These are phyloP conservation scores for Leccinum boreale DNA, from an alignment of 768 basidiomycete species.

Conservation along the genomic window DNA sequence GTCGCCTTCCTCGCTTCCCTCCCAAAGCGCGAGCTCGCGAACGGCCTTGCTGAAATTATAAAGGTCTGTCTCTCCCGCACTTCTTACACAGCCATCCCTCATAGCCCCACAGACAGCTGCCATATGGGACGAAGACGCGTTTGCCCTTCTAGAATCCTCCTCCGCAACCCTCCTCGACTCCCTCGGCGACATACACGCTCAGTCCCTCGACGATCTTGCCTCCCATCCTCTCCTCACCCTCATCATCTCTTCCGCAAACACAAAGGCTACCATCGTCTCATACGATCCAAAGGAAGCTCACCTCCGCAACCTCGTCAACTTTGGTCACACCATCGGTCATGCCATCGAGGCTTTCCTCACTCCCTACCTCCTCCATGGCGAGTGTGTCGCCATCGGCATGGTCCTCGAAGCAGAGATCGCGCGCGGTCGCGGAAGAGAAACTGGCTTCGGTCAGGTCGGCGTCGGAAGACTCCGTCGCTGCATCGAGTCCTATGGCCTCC, in stretches of 20 bases:
- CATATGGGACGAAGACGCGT: conserved; percentile 95
- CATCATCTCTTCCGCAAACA: conserved; percentile 89
- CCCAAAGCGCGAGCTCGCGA: conserved; percentile 90
- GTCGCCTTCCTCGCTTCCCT: conserved; percentile 93
- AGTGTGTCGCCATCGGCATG: conserved; percentile 95
- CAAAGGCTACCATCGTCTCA: conserved; percentile 96
- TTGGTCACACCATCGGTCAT: conserved; percentile 97
- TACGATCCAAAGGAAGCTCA: conserved; percentile 96
- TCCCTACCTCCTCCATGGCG: conserved; percentile 91
- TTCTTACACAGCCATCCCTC: background rate
- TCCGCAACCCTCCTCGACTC: conserved; percentile 84
- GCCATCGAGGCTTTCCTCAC: conserved; percentile 97
- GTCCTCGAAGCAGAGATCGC: conserved; percentile 95
- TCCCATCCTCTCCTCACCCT: conserved; percentile 88
- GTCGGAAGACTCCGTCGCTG: conserved; percentile 87
- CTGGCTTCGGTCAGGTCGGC: conserved; percentile 80
- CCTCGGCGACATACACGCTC: conserved; percentile 56
- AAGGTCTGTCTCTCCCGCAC: conserved; percentile 55
- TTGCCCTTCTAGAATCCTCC: conserved; percentile 82
- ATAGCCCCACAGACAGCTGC: conserved; percentile 75
- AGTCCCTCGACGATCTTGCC: conserved; percentile 60
- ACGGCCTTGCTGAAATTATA: conserved; percentile 98
- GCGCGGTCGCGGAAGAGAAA: conserved; percentile 63
- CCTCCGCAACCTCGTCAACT: conserved; percentile 97
- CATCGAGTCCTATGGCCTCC: conserved; percentile 88